Conservation (phyloP, 2,329 filamentous ascomycete species). For the Dendrostoma leiphaemia region DNA sequence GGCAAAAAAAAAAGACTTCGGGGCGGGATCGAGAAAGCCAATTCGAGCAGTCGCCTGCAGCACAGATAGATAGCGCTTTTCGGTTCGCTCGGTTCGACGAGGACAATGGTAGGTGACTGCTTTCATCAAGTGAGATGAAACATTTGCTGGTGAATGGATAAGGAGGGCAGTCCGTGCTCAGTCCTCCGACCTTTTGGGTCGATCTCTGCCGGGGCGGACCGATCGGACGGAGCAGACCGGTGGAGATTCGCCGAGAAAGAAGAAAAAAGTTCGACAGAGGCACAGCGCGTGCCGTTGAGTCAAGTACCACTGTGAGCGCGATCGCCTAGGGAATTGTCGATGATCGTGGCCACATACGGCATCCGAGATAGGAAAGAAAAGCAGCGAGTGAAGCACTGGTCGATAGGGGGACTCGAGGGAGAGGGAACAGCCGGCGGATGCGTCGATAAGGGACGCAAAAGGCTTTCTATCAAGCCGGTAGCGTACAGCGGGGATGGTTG, state of each 20-base stretch:
- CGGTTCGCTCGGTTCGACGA: not conserved
- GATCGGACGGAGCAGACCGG: conserved; percentile 1
- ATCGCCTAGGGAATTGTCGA: not conserved
- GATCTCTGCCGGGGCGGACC: conserved; percentile 4
- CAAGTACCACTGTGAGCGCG: conserved; percentile 1
- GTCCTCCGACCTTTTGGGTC: not conserved
- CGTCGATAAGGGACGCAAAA: not conserved
- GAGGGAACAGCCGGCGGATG: not conserved
- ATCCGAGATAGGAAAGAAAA: not conserved
- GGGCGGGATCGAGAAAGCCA: not conserved
- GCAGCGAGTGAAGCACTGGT: not conserved
- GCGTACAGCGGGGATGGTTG: not conserved
- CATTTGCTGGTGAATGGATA: not conserved
- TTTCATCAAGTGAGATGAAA: not conserved
- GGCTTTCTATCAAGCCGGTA: not conserved
- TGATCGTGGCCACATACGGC: not conserved
- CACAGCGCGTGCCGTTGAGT: not conserved
- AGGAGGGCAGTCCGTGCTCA: not conserved
- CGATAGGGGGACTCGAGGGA: not conserved
- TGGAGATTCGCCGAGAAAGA: not conserved
- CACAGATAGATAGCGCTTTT: not conserved
- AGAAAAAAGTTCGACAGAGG: conserved; percentile 4
- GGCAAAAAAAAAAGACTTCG: not conserved
- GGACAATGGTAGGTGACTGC: not conserved
- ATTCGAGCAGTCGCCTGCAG: not conserved